A percentile compares a stretch with the other conserved stretches of the same genome.
phyloP scores from a whole-genome alignment of 2,329 filamentous ascomycete species.

The Elsinoe perseae region DNA sequence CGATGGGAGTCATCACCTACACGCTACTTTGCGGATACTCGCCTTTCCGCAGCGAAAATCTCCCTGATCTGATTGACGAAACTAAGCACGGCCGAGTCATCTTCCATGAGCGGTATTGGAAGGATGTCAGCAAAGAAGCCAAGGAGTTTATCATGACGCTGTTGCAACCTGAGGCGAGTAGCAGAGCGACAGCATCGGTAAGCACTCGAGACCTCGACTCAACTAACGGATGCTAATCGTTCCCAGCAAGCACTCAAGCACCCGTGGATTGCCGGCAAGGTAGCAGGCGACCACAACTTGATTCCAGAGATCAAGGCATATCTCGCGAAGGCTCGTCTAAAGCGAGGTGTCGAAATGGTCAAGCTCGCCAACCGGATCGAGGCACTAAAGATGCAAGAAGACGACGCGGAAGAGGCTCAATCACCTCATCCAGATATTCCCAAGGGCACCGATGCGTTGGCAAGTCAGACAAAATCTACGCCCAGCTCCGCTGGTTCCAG shows the following conservation, averaged over 20 bases:
- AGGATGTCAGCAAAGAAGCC: conserved; percentile 88
- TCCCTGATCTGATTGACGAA: conserved; percentile 89
- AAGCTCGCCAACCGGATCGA: conserved; percentile 95
- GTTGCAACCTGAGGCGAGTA: conserved; percentile 67
- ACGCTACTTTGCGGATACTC: conserved; percentile 97
- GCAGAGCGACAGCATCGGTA: conserved; percentile 71
- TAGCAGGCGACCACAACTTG: conserved; percentile 91
- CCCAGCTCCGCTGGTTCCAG: conserved; percentile 23
- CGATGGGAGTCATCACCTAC: conserved; percentile 96
- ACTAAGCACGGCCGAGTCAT: conserved; percentile 76
- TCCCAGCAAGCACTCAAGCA: conserved; percentile 67
- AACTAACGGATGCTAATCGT: background rate
- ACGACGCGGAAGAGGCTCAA: conserved; percentile 60
- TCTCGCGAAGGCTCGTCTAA: conserved; percentile 82
- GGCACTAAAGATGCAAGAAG: conserved; percentile 84
- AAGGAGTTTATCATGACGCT: conserved; percentile 87
- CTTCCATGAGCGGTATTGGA: conserved; percentile 98
- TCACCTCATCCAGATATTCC: conserved; percentile 46
- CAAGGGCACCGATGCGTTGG: conserved; percentile 53
- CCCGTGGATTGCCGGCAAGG: conserved; percentile 84
- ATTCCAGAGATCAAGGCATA: conserved; percentile 93
- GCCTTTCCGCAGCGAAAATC: conserved; percentile 90
- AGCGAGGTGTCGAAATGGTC: conserved; percentile 89
- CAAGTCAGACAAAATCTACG: conserved; percentile 35
- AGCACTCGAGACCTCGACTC: conserved; percentile 21